Conservation (phyloP, 192 early-diverging fungal species). For the Coemansia sp. region DNA sequence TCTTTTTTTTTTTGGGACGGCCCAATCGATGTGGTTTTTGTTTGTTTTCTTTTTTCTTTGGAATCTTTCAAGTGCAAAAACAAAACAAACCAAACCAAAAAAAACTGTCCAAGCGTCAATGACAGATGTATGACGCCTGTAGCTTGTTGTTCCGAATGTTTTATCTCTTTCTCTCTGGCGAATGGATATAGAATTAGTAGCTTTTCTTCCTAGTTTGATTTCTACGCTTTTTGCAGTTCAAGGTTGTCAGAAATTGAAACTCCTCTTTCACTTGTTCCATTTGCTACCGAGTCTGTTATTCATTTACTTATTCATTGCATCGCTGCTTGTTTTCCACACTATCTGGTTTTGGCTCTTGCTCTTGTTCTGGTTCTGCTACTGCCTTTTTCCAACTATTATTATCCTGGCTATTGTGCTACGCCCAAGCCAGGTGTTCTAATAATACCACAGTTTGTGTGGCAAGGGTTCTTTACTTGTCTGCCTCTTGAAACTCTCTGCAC, state of each 20-base stretch:
- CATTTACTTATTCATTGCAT: too few relatives aligned
- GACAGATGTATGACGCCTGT: background rate
- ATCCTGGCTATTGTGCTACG: background rate
- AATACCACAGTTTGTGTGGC: background rate
- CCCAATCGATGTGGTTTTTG: background rate
- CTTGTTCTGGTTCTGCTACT: background rate
- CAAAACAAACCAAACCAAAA: too few relatives aligned
- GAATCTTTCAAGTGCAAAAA: background rate
- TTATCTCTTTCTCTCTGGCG: background rate
- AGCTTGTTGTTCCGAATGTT: background rate
- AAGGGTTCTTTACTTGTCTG: background rate
- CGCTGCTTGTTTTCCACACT: too few relatives aligned
- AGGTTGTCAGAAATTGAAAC: background rate
- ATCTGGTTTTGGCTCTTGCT: background rate
- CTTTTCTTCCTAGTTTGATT: background rate
- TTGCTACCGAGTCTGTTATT: too few relatives aligned
- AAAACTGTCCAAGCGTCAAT: too few relatives aligned
- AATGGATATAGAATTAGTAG: background rate
- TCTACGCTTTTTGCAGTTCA: background rate
- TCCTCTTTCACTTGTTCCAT: background rate
- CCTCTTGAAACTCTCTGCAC: background rate
- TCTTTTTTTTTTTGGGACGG: background rate
- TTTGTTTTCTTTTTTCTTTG: background rate
- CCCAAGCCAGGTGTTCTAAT: background rate
- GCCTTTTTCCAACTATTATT: background rate